These are phyloP conservation scores for Excoecaria agallocha DNA, from an alignment of 345 rosid genomes.

Conservation along the genomic window DNA sequence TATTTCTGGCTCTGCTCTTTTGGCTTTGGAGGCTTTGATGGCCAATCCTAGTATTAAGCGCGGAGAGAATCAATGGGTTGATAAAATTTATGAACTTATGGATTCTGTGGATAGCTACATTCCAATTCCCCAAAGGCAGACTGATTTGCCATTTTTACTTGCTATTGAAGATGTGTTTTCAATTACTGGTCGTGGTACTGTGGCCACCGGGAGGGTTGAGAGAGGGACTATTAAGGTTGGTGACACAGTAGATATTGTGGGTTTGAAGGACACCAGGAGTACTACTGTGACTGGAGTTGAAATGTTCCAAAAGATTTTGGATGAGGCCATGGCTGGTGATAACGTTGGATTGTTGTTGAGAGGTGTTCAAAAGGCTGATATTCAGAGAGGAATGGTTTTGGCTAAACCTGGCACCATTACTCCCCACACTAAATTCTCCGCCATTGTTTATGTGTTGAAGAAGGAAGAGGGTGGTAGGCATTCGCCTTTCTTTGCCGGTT, in stretches of 20 bases:
- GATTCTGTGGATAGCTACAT: slow-evolving; percentile 79
- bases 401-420: slow-evolving; percentile 81
- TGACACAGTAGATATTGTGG: slow-evolving; percentile 76
- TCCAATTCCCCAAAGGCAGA: slow-evolving; percentile 77
- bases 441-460: slow-evolving; percentile 87
- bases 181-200: slow-evolving; percentile 87
- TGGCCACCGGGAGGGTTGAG: slow-evolving; percentile 89
- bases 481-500: slow-evolving; percentile 83
- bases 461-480: slow-evolving; percentile 98
- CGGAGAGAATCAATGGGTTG: slow-evolving; percentile 87
- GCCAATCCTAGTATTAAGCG: slow-evolving; percentile 62
- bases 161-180: slow-evolving; percentile 92
- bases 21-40: slow-evolving; percentile 76
- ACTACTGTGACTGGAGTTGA: slow-evolving; percentile 76
- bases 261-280: slow-evolving; percentile 76
- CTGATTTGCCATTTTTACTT: slow-evolving; percentile 80
- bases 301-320: slow-evolving; percentile 88
- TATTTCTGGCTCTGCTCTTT: slow-evolving; percentile 75
- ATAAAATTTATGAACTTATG: slow-evolving; percentile 90
- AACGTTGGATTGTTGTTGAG: slow-evolving; percentile 89
- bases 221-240: slow-evolving; percentile 76
- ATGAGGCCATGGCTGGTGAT: slow-evolving; percentile 89
- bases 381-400: slow-evolving; percentile 95
- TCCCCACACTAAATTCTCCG: slow-evolving; percentile 69
- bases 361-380: slow-evolving; percentile 81